Evolutionary conservation across 163 green algal genomes (phyloP).

Genomic region (Volvox carteri): DNA sequence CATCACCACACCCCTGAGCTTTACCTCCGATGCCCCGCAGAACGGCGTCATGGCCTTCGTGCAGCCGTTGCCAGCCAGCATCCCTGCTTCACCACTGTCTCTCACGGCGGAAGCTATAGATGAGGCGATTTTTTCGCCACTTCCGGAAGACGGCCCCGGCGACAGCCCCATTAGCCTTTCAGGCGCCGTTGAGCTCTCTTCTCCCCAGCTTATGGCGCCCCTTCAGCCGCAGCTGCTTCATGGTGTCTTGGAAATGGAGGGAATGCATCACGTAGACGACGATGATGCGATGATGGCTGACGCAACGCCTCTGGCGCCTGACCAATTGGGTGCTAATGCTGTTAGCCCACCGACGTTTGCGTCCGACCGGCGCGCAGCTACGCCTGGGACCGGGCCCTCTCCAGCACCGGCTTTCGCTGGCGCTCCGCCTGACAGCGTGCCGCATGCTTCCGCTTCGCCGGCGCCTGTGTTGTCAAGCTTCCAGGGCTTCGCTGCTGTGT

Average conservation of each 20-base stretch:
- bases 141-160: conserved; percentile 8
- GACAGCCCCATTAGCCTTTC: conserved; percentile 43
- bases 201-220: not conserved
- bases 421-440: not conserved
- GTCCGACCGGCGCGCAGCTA: not conserved
- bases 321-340: not conserved
- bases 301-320: not conserved
- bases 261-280: not conserved
- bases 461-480: not conserved
- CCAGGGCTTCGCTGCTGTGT: conserved; percentile 32
- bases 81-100: conserved; percentile 31
- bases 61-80: not conserved
- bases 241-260: not conserved
- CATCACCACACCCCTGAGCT: conserved; percentile 9
- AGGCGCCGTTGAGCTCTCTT: not conserved
- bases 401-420: conserved; percentile 2
- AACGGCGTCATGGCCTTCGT: not conserved
- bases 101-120: conserved; percentile 4
- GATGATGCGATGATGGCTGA: conserved; percentile 31
- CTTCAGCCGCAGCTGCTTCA: not conserved
- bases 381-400: not conserved
- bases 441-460: not conserved
- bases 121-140: conserved; percentile 13
- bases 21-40: conserved; percentile 8
- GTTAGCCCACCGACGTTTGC: conserved; percentile 10